Base-by-base conservation (phyloP, 1,139 yeast species). In the Trichomonascaceae sp. region DNA sequence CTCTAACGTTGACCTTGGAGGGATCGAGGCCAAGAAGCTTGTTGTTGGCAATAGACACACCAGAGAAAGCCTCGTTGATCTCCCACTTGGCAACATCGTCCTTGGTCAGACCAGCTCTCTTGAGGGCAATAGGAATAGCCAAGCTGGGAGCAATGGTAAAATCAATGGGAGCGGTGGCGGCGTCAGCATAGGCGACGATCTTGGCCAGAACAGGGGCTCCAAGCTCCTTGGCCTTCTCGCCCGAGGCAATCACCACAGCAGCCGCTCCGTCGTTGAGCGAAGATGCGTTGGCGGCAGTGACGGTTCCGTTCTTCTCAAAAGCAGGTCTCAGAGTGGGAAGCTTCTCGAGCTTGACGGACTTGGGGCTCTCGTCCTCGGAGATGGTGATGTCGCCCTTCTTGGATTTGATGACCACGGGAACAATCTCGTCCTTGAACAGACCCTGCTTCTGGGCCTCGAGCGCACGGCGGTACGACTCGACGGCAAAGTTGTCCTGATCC, bases 191-290 rank as follows among this genome's bases (percentile, higher is more conserved):
- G 39, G 94, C 89, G 37, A 71, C 51, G 47, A 85, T 71, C 55
- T 73, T 71, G 42, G 92, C 96, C 45, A 82, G 59, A 3, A 60
- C 60, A 23, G 44, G 52, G 81, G 93, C 56, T 59, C 78, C 59
- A 72, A 67, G 42, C 71, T 74, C 56, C 75, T 69, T 66, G 72
- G 58, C 89, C 54, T 71, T 72, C 39, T 66, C 66, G 53, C 74
- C 93, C 37, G 92, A 77, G 34, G 85, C 89, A 47, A 85, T 64
- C 28, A 85, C 67, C 30, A 85, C 65, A 30, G 95, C 95, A 40
- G 95, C 92, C 54, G 84, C 95, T 59, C 97, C 97, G 55, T 85
- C 97, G 57, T 82, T 85, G 51, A 85, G 66, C 51, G 87, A 80
- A 23, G 94, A 81, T 25, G 96, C 92, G 56, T 85, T 85, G 45